Percentiles rank a stretch among this genome's conserved stretches.
Conservation (phyloP, 495 filamentous ascomycete genomes). For the Letharia columbiana region DNA sequence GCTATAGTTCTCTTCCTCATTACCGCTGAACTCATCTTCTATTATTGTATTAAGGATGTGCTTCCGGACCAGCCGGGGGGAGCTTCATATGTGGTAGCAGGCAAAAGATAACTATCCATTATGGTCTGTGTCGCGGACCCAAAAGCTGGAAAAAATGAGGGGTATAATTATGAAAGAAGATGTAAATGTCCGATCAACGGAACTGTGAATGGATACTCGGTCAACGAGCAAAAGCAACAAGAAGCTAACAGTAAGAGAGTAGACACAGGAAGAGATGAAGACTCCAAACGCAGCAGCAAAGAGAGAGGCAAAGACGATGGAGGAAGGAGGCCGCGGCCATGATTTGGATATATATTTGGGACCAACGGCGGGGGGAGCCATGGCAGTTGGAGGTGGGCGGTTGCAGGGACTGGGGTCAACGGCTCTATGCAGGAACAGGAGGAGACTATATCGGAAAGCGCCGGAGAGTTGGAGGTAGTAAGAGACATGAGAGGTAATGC, state of each 20-base stretch:
- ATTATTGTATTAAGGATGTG: slow-evolving; percentile 79
- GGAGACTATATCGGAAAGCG: slow-evolving; percentile 2
- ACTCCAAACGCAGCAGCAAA: slow-evolving; percentile 19
- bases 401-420: slow-evolving; percentile 15
- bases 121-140: slow-evolving; percentile 23
- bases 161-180: slow-evolving; percentile 20
- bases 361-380: not conserved
- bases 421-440: slow-evolving; percentile 9
- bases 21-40: slow-evolving; percentile 52
- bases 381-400: slow-evolving; percentile 4
- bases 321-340: slow-evolving; percentile 24
- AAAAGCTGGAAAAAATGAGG: not conserved
- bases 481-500: not conserved
- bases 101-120: slow-evolving; percentile 55
- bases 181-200: slow-evolving; percentile 37
- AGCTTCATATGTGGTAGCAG: slow-evolving; percentile 51
- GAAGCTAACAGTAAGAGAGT: slow-evolving; percentile 12
- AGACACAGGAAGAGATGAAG: slow-evolving; percentile 21
- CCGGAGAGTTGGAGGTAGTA: slow-evolving; percentile 2
- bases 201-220: slow-evolving; percentile 30
- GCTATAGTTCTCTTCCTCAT: slow-evolving; percentile 25
- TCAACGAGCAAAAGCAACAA: slow-evolving; percentile 34
- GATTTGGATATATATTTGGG: slow-evolving; percentile 29
- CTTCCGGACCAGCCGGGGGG: slow-evolving; percentile 63
- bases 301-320: slow-evolving; percentile 26